Evolutionary conservation across 176 grass and related monocot genomes (phyloP).

Genomic region (Hordeum vulgare): MorexV3_pseudomolecules_assembly NC_058519.1:573903005-573903504

Average conservation of each 20-base stretch:
- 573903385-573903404: slow-evolving; percentile 55
- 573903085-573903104: neutral
- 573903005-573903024: slow-evolving; percentile 49
- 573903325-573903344: slow-evolving; percentile 59
- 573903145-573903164: slow-evolving; percentile 73
- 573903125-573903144: slow-evolving; percentile 74
- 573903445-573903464: neutral
- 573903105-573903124: slow-evolving; percentile 2
- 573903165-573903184: slow-evolving; percentile 78
- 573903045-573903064: neutral
- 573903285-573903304: slow-evolving; percentile 33
- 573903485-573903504: neutral
- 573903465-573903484: neutral
- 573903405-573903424: slow-evolving; percentile 67
- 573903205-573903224: slow-evolving; percentile 49
- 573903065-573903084: neutral
- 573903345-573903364: slow-evolving; percentile 63
- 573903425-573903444: slow-evolving; percentile 42
- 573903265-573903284: slow-evolving; percentile 35
- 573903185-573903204: slow-evolving; percentile 69
- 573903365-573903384: slow-evolving; percentile 52
- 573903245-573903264: slow-evolving; percentile 38
- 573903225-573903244: slow-evolving; percentile 43
- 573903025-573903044: neutral
- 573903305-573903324: slow-evolving; percentile 39